phyloP scores from a whole-genome alignment of 768 basidiomycete species.

The Mrakia frigida region DNA sequence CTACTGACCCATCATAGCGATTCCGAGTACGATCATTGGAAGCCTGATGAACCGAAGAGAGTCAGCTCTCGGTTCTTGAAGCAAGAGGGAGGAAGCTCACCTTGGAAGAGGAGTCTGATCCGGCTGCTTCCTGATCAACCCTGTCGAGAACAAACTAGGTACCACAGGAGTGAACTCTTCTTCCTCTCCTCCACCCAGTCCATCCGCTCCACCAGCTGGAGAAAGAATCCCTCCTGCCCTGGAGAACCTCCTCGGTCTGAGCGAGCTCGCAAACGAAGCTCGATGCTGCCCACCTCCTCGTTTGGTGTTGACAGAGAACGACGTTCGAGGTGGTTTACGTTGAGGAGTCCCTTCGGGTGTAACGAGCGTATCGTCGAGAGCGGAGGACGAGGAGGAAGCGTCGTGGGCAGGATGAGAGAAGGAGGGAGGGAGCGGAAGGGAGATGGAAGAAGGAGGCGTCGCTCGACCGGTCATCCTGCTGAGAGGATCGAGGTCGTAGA shows the following conservation, averaged over 20 bases:
- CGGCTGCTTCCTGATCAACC: slow-evolving; percentile 30
- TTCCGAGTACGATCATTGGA: slow-evolving; percentile 87
- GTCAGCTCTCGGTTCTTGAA: neutral
- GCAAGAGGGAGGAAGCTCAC: neutral
- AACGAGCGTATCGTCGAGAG: slow-evolving; percentile 12
- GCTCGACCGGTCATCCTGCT: no score
- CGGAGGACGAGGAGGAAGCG: neutral
- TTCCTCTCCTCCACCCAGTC: neutral
- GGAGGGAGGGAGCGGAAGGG: slow-evolving; percentile 8
- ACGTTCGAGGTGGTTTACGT: neutral
- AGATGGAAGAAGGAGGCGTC: slow-evolving; percentile 1
- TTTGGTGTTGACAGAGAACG: slow-evolving; percentile 12
- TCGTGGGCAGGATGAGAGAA: neutral
- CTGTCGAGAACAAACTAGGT: slow-evolving; percentile 20
- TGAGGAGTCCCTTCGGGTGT: neutral
- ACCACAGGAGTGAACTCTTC: slow-evolving; percentile 23
- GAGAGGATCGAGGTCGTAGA: no score
- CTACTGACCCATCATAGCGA: slow-evolving; percentile 93
- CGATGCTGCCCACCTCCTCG: slow-evolving; percentile 6
- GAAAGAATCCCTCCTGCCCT: neutral
- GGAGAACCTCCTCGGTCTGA: neutral
- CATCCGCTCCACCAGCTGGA: no score
- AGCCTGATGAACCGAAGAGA: slow-evolving; percentile 42
- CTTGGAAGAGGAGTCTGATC: slow-evolving; percentile 28
- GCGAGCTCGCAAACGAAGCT: slow-evolving; percentile 10